Evolutionary conservation across 2,329 filamentous ascomycete genomes (phyloP), one percentile per base, ranked within the genome.

Genomic region (Diaporthe sp.): DNA sequence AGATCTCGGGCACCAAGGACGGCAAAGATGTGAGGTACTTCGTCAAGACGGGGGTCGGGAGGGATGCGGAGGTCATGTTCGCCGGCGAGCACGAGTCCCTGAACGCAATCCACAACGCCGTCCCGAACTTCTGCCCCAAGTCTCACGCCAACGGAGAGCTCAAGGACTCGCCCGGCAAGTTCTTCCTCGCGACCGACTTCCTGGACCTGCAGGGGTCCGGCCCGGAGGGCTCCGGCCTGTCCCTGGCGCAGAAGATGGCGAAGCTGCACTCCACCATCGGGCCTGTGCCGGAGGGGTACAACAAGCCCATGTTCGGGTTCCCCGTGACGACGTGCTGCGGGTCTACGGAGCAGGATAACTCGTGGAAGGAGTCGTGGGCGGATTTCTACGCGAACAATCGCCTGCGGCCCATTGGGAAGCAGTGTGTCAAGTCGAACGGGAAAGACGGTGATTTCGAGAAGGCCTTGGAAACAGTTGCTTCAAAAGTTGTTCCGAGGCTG

Each of bases 291-390:
- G 82, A 89, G 15, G 91, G 90, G 28, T 87, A 89, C 77, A 83
- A 88, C 1, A 86, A 80, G 50, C 91, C 91, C 3, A 86, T 92
- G 83, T 98, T 96, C 78, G 96, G 96, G 3, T 98, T 98, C 80
- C 93, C 94, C 0, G 92, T 93, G 0, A 86, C 93, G 0, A 98
- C 96, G 0, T 98, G 94, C 83, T 98, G 96, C 83, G 96, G 96
- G 2, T 90, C 94, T 60, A 97, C 95, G 10, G 89, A 89, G 54
- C 96, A 98, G 84, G 90, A 95, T 64, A 98, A 98, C 81, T 85
- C 85, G 0, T 97, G 90, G 85, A 89, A 87, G 64, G 84, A 86
- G 8, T 93, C 90, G 15, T 98, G 96, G 96, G 91, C 94, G 0
- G 92, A 95, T 0, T 98, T 98, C 80, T 98, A 95, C 81, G 94